Conservation (phyloP, 768 basidiomycete species). For the Macrolepiota albuminosa region DNA sequence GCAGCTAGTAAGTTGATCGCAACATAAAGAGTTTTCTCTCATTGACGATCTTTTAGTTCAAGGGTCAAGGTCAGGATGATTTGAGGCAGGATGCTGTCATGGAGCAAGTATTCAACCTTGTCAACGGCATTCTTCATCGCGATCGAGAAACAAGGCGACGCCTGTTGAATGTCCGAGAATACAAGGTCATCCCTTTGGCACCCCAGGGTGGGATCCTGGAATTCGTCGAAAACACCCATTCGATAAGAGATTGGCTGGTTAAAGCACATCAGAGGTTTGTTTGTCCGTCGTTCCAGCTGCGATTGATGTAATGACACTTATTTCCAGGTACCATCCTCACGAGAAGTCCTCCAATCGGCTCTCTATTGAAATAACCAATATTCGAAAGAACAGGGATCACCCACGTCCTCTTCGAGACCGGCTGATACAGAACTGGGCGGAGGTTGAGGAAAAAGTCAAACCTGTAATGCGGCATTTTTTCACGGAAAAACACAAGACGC, state of each 20-base stretch:
- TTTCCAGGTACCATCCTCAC: slow-evolving; percentile 56
- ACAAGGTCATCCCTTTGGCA: slow-evolving; percentile 86
- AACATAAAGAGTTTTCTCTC: neutral
- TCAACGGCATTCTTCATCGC: slow-evolving; percentile 68
- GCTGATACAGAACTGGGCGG: slow-evolving; percentile 22
- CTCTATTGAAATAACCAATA: slow-evolving; percentile 21
- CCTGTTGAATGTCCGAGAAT: slow-evolving; percentile 70
- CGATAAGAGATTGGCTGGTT: slow-evolving; percentile 59
- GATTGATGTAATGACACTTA: neutral
- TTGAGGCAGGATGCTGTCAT: slow-evolving; percentile 97
- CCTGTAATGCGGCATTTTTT: slow-evolving; percentile 97
- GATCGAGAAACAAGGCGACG: slow-evolving; percentile 78
- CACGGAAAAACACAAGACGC: slow-evolving; percentile 82
- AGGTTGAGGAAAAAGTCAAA: slow-evolving; percentile 43
- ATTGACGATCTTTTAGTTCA: slow-evolving; percentile 56
- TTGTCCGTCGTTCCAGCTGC: neutral
- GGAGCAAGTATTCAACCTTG: slow-evolving; percentile 94
- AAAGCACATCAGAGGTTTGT: slow-evolving; percentile 59
- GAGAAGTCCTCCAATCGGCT: slow-evolving; percentile 38
- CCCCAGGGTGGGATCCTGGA: slow-evolving; percentile 81
- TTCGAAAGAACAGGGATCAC: slow-evolving; percentile 21
- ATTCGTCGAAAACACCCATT: slow-evolving; percentile 77
- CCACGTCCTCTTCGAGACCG: neutral
- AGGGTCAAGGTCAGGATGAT: slow-evolving; percentile 88
- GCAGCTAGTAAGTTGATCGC: slow-evolving; percentile 49